Base-by-base conservation (phyloP, 139 green algal species). In the Micractinium conductrix region DNA sequence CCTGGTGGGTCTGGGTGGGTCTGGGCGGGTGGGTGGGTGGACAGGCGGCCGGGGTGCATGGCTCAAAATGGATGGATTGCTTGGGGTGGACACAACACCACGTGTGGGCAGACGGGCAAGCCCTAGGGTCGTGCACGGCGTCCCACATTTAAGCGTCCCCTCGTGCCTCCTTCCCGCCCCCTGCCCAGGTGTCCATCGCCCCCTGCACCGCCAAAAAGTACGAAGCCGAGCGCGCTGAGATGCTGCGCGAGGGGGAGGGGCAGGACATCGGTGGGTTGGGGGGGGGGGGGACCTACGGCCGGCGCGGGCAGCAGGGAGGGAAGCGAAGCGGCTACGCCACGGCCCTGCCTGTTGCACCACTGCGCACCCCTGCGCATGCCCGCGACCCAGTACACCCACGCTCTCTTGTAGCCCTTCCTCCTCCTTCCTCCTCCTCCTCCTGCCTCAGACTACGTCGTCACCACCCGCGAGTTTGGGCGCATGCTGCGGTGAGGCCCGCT, bases 201-300 rank as follows among this genome's bases (percentile, higher is more conserved):
- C 92, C 92, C 40, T 95, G 92, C 76, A 89, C 91, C 24, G 85
- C 85, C 62, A 94, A 94, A 78, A 90, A 94, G 63, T 69, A 86
- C 75, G 92, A 95, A 75, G 91, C 92, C 6, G 92, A 94, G 78
- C 86, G 91, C 19, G 80, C 75, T 35, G 89, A 90, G 86, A 84
- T 92, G 55, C 62, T 62, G 63, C 81, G 48, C 17, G 65, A 63
- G 33, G 80, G 73, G 38, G 80, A 71, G 35, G 38, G 55, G 33
- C 89, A 81, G 5, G 90, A 95, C 70, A 89, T 95, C 53, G 53
- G 53, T 62, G 53, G 21, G 60, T 58, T 58, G 48, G 55, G 55
- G 55, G 55, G 26, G 55, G 55, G 19, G 19, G 19, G 48, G 48
- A 58, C 48, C 12, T 28, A 30, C 16, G 14, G 55, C 16, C 30